phyloP scores from a whole-genome alignment of 345 rosid genomes.

The Sonneratia alba region DNA sequence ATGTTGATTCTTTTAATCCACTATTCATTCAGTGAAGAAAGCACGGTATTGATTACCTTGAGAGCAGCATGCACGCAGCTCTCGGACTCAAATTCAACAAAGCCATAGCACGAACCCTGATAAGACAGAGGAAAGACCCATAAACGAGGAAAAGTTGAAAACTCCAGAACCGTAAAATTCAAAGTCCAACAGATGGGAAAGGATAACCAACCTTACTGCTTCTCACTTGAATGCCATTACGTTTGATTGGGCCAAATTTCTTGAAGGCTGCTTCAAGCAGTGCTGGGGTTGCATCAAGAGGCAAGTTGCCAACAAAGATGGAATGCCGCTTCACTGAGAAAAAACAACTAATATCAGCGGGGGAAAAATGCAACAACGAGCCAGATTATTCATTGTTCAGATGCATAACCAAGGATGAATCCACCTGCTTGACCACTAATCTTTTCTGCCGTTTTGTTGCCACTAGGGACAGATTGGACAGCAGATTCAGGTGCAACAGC shows the following conservation, averaged over 20 bases:
- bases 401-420: not conserved
- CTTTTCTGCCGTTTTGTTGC: slow-evolving; percentile 21
- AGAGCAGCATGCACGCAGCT: slow-evolving; percentile 51
- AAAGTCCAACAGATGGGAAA: not conserved
- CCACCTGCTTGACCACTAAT: slow-evolving; percentile 28
- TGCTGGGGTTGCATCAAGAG: slow-evolving; percentile 39
- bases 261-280: slow-evolving; percentile 30
- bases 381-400: not conserved
- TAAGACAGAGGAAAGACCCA: not conserved
- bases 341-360: not conserved
- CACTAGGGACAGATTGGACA: slow-evolving; percentile 16
- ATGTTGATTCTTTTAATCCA: not conserved
- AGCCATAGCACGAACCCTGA: slow-evolving; percentile 55
- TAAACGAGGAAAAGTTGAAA: not conserved
- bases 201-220: slow-evolving; percentile 40
- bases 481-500: slow-evolving; percentile 8
- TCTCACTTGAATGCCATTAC: slow-evolving; percentile 51
- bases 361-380: not conserved
- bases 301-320: slow-evolving; percentile 58
- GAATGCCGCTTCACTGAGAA: slow-evolving; percentile 45
- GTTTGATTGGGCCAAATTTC: slow-evolving; percentile 46
- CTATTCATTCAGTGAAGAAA: not conserved
- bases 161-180: not conserved
- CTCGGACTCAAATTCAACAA: slow-evolving; percentile 67
- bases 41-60: slow-evolving; percentile 28